These are phyloP conservation scores for Cladosporium sp. DNA, from an alignment of 2,329 filamentous ascomycete genomes.

Conservation along the genomic window DNA sequence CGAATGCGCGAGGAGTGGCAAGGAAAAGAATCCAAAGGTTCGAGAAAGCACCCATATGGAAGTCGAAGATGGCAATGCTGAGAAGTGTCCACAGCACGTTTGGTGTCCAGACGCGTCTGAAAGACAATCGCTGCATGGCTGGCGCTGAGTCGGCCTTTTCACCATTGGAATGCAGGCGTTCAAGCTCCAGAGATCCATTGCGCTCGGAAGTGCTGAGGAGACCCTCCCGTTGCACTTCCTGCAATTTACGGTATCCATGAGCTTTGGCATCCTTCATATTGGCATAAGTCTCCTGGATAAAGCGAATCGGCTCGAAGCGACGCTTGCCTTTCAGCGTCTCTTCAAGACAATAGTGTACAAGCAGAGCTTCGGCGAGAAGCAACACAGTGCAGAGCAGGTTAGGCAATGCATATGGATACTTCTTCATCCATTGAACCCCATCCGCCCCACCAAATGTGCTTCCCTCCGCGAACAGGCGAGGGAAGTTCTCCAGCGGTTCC, in stretches of 20 bases:
- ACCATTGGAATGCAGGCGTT: constrained; percentile 38
- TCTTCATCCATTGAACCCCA: constrained; percentile 61
- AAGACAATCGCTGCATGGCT: constrained; percentile 37
- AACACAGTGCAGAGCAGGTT: constrained; percentile 62
- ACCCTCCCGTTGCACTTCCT: constrained; percentile 31
- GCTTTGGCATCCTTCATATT: constrained; percentile 28
- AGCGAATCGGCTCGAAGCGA: constrained; percentile 28
- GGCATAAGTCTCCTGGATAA: constrained; percentile 24
- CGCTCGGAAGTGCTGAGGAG: constrained; percentile 33
- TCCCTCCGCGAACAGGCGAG: constrained; percentile 57
- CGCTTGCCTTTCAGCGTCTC: constrained; percentile 48
- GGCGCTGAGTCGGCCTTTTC: constrained; percentile 35
- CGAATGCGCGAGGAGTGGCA: constrained; percentile 61
- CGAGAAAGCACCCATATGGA: constrained; percentile 75
- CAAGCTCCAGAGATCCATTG: constrained; percentile 33
- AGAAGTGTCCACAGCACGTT: constrained; percentile 61
- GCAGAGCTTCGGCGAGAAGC: constrained; percentile 53
- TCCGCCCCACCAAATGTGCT: constrained; percentile 54
- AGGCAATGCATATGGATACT: constrained; percentile 64
- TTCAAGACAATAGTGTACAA: constrained; percentile 61
- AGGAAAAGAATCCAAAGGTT: constrained; percentile 76
- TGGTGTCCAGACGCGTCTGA: constrained; percentile 54
- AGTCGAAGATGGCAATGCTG: constrained; percentile 67
- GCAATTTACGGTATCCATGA: constrained; percentile 32
- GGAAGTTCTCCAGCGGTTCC: constrained; percentile 59